phyloP scores from a whole-genome alignment of 768 basidiomycete species.

The Rhizopogon vinicolor region DNA sequence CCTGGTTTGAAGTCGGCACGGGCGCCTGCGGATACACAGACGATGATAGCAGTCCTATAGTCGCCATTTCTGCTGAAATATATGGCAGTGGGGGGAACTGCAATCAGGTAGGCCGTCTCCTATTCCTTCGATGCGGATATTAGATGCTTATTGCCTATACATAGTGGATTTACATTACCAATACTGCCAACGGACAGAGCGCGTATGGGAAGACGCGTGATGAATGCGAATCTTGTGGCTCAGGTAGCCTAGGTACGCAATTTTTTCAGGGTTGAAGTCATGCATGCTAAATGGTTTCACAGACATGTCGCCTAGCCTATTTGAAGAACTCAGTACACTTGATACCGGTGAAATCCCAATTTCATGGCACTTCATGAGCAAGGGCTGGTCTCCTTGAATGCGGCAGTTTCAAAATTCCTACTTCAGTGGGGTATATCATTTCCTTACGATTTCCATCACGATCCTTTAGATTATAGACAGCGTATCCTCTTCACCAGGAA shows the following conservation, averaged over 20 bases:
- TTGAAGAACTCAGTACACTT: constrained; percentile 46
- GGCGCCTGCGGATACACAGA: constrained; percentile 64
- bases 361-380: constrained; percentile 56
- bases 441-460: background rate
- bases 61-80: constrained; percentile 54
- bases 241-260: constrained; percentile 51
- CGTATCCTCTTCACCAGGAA: constrained; percentile 10
- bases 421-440: background rate
- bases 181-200: constrained; percentile 47
- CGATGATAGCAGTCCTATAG: constrained; percentile 45
- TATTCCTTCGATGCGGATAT: background rate
- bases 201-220: constrained; percentile 51
- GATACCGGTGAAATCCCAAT: constrained; percentile 47
- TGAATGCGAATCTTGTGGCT: constrained; percentile 52
- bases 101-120: constrained; percentile 43
- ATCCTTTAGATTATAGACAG: constrained; percentile 3
- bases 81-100: constrained; percentile 57
- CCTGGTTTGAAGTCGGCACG: constrained; percentile 55
- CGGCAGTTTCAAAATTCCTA: background rate
- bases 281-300: constrained; percentile 4
- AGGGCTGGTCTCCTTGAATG: constrained; percentile 37
- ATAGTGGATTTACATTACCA: constrained; percentile 58
- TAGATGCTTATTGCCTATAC: constrained; percentile 19
- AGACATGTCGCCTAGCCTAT: constrained; percentile 69
- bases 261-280: background rate